phyloP scores from a whole-genome alignment of 116 monocot species.

The Posidonia oceanica region DNA sequence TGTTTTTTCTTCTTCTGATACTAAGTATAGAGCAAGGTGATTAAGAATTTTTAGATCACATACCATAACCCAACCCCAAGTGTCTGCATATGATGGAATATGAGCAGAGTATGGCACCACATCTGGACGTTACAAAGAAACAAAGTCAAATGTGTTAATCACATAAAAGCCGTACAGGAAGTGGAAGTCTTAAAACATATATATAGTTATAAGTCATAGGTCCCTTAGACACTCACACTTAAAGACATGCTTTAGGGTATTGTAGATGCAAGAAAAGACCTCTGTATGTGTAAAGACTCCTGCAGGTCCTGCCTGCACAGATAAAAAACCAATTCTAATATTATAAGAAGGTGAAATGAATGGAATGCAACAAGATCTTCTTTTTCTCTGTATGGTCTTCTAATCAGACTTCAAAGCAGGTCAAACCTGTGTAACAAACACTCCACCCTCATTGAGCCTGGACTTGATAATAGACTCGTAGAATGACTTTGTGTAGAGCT shows the following conservation, averaged over 20 bases:
- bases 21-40: not conserved
- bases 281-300: conserved; percentile 50
- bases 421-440: conserved; percentile 64
- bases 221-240: conserved; percentile 25
- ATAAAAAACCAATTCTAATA: not conserved
- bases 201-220: too few relatives aligned
- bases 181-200: not conserved
- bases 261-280: conserved; percentile 67
- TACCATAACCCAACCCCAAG: conserved; percentile 83
- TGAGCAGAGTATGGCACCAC: conserved; percentile 61
- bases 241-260: conserved; percentile 60
- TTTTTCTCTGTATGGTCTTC: too few relatives aligned
- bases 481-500: conserved; percentile 74
- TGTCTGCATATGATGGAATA: conserved; percentile 62
- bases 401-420: too few relatives aligned
- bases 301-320: conserved; percentile 46
- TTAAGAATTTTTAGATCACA: not conserved
- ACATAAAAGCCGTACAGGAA: not conserved
- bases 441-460: conserved; percentile 38
- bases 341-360: too few relatives aligned
- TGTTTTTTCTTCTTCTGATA: too few relatives aligned
- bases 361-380: too few relatives aligned
- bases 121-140: conserved; percentile 19
- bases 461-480: conserved; percentile 57
- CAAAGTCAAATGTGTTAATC: not conserved